Evolutionary conservation across 2,329 filamentous ascomycete genomes (phyloP), one percentile per base, ranked within the genome.

Genomic region (Hypoxylon rubiginosum): DNA sequence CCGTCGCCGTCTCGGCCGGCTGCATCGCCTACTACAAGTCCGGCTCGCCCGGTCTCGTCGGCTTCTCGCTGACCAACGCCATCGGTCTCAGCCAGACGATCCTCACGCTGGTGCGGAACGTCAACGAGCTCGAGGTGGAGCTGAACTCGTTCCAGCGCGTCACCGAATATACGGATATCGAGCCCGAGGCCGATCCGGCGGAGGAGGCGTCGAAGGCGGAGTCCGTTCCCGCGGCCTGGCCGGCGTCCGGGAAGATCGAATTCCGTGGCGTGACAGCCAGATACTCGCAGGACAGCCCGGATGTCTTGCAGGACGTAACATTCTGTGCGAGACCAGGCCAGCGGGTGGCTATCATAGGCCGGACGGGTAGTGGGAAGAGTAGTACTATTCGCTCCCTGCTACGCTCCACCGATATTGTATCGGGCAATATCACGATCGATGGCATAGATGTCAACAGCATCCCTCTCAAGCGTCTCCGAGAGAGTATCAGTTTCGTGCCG

Each of bases 341-440:
- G 41, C 57, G 61, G 5, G 57, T 67, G 1, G 65, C 65, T 11
- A 58, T 67, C 30, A 45, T 67, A 11, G 65, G 65, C 13, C 65
- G 61, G 13, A 67, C 61, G 0, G 65, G 65, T 3, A 63, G 87
- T 13, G 90, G 90, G 1, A 92, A 92, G 75, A 89, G 85, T 13
- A 92, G 90, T 0, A 36, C 81, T 8, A 46, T 49, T 8, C 61
- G 52, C 3, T 62, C 61, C 1, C 54, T 67, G 7, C 36, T 64
- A 7, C 75, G 79, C 10, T 80, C 80, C 51, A 79, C 78, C 7
- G 52, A 79, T 58, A 58, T 80, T 7, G 71, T 74, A 4, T 63
- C 64, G 0, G 79, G 80, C 2, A 62, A 67, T 1, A 73, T 82
- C 24, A 72, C 71, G 1, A 76, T 79, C 58, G 79, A 81, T 55